phyloP scores from a whole-genome alignment of 2,329 filamentous ascomycete species.

The Allantophomopsis cytisporea region DNA sequence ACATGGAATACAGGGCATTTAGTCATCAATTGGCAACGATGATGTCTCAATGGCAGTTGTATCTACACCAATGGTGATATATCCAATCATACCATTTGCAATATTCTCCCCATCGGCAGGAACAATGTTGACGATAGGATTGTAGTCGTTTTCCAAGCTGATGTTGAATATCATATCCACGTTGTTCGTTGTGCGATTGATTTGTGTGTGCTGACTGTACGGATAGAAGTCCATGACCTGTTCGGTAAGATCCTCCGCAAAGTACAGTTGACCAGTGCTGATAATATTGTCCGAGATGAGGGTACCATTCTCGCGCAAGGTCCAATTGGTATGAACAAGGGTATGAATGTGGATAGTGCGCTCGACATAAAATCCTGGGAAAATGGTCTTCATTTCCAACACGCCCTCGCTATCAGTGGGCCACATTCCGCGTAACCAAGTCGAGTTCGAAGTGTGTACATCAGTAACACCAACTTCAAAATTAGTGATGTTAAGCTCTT shows the following conservation, averaged over 20 bases:
- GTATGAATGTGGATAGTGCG: conserved; percentile 33
- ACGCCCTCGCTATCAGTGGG: no score
- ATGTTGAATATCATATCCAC: conserved; percentile 10
- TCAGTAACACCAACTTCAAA: no score
- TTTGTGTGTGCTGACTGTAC: conserved; percentile 2
- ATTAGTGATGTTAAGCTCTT: no score
- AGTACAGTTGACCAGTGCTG: conserved; percentile 2
- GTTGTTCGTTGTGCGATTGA: conserved; percentile 4
- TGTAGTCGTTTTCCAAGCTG: conserved; percentile 12
- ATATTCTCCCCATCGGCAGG: conserved; percentile 18
- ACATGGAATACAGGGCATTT: no score
- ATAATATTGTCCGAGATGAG: conserved; percentile 1
- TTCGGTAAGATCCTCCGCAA: conserved; percentile 1
- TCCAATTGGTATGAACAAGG: conserved; percentile 22
- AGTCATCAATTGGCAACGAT: no score
- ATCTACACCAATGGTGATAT: conserved; percentile 21
- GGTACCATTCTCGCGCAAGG: conserved; percentile 1
- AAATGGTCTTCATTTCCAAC: conserved; percentile 16
- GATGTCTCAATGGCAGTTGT: conserved; percentile 7
- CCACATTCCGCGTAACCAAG: no score
- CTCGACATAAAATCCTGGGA: conserved; percentile 26
- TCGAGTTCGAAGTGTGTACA: no score
- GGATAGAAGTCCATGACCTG: conserved; percentile 3
- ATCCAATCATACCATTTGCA: conserved; percentile 20
- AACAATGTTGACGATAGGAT: conserved; percentile 17